A percentile compares a stretch with the other conserved stretches of the same genome.
phyloP scores from a whole-genome alignment of 345 rosid genomes.

The Pistacia vera region DNA sequence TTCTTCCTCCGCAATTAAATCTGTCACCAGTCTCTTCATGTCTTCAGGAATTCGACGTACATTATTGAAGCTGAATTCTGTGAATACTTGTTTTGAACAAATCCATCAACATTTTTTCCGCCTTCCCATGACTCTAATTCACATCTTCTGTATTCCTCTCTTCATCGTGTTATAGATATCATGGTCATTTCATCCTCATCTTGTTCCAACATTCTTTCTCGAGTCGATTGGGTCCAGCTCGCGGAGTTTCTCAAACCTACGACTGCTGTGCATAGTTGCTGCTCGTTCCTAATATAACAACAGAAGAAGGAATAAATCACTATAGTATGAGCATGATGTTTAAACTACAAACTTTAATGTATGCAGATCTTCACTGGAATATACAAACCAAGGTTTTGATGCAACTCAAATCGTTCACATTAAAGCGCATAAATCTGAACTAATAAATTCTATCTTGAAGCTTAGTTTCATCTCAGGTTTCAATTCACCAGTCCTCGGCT shows the following conservation, averaged over 20 bases:
- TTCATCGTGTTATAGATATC: constrained; percentile 16
- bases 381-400: not conserved
- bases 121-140: constrained; percentile 22
- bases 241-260: constrained; percentile 80
- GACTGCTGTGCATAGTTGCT: constrained; percentile 72
- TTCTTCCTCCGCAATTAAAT: constrained; percentile 65
- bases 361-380: not conserved
- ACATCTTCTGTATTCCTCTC: constrained; percentile 26
- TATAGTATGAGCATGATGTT: not conserved
- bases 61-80: constrained; percentile 29
- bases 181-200: constrained; percentile 36
- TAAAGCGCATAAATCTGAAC: constrained; percentile 5
- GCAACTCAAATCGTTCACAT: not conserved
- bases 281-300: constrained; percentile 57
- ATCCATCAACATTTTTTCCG: constrained; percentile 32
- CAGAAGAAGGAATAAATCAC: not conserved
- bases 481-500: not conserved
- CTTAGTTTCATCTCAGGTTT: constrained; percentile 1
- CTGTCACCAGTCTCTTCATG: constrained; percentile 58
- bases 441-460: not conserved
- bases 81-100: constrained; percentile 29
- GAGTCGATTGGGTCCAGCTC: constrained; percentile 77
- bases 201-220: constrained; percentile 64
- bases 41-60: constrained; percentile 44
- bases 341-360: not conserved